These are phyloP conservation scores for Epichloe amarillans DNA, from an alignment of 2,329 filamentous ascomycete species.

Conservation along the genomic window DNA sequence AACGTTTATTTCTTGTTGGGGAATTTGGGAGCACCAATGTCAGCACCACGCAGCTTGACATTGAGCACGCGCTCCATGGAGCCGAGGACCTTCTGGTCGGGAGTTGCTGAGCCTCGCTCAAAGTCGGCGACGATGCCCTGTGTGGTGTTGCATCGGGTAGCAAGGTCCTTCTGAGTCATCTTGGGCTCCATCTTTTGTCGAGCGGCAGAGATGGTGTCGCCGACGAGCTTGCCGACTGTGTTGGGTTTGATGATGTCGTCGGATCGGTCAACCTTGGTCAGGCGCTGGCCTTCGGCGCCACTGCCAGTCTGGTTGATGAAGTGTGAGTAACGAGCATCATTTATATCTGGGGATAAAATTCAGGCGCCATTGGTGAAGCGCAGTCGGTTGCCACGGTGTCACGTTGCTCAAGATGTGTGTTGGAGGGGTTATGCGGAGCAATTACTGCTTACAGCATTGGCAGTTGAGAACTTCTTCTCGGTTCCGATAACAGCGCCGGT, in stretches of 20 bases:
- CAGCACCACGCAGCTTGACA: constrained; percentile 71
- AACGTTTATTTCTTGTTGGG: constrained; percentile 47
- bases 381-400: neutral
- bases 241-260: constrained; percentile 98
- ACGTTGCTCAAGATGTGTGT: neutral
- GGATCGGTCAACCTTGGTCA: constrained; percentile 94
- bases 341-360: neutral
- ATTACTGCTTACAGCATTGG: constrained; percentile 44
- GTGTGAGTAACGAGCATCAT: constrained; percentile 7
- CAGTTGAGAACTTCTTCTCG: constrained; percentile 77
- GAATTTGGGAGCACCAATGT: constrained; percentile 77
- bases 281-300: constrained; percentile 67
- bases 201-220: constrained; percentile 67
- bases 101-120: constrained; percentile 64
- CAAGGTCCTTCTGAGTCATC: constrained; percentile 86
- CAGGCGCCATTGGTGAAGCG: neutral
- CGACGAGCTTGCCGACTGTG: constrained; percentile 70
- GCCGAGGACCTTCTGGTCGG: constrained; percentile 70
- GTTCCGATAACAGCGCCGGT: constrained; percentile 63
- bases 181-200: constrained; percentile 77
- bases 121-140: constrained; percentile 69
- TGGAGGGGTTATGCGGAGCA: neutral
- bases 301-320: constrained; percentile 12
- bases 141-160: constrained; percentile 81
- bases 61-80: constrained; percentile 77